These are phyloP conservation scores for Cladosporium sphaerospermum DNA, from an alignment of 2,329 filamentous ascomycete species.

Conservation along the genomic window DNA sequence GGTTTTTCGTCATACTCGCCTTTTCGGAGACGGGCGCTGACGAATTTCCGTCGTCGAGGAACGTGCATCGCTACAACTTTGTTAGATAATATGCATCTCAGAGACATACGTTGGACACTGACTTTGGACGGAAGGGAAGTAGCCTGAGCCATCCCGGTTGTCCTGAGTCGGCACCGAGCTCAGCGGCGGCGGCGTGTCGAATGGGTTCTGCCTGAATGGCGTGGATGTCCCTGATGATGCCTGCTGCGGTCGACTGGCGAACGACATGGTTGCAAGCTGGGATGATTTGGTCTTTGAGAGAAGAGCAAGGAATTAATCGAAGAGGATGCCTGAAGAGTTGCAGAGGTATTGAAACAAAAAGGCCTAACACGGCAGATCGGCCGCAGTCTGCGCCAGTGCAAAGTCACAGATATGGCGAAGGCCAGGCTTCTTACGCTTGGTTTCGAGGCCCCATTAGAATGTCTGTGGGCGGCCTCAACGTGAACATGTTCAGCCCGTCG, in stretches of 20 bases:
- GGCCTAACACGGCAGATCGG: background rate
- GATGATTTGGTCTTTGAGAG: too few species aligned
- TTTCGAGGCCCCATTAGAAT: background rate
- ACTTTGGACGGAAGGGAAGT: slow-evolving; percentile 7
- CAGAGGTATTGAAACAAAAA: background rate
- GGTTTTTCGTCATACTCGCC: slow-evolving; percentile 12
- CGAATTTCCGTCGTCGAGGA: slow-evolving; percentile 8
- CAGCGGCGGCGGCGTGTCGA: slow-evolving; percentile 5
- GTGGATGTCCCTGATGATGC: slow-evolving; percentile 2
- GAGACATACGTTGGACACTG: background rate
- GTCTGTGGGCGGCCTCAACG: background rate
- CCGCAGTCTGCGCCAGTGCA: background rate
- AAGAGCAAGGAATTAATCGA: background rate
- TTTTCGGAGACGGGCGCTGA: slow-evolving; percentile 9
- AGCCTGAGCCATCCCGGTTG: slow-evolving; percentile 2
- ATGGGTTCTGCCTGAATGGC: slow-evolving; percentile 6
- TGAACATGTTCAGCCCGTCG: background rate
- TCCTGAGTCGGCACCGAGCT: slow-evolving; percentile 8
- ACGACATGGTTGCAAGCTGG: background rate
- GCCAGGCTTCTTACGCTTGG: background rate
- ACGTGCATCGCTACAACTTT: background rate
- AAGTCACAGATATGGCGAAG: background rate
- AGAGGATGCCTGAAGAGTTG: background rate
- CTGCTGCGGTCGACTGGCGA: background rate
- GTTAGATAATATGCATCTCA: background rate